Evolutionary conservation across 2,329 filamentous ascomycete species (phyloP).

Genomic region (Tolypocladium cylindrosporum): DNA sequence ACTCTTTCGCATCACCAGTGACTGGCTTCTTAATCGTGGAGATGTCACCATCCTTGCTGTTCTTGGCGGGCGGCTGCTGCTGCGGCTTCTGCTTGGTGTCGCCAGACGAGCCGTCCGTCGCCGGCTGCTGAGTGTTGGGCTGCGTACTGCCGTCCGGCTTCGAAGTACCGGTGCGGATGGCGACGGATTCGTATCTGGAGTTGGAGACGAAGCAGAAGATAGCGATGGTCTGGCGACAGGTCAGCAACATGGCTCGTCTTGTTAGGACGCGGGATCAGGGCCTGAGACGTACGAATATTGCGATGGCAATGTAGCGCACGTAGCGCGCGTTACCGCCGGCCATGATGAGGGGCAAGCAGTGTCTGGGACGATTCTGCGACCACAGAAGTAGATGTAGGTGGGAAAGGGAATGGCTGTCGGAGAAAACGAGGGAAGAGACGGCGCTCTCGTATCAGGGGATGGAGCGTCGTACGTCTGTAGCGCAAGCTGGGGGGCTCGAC

Average conservation of each 20-base stretch:
- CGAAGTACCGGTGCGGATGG: constrained; percentile 8
- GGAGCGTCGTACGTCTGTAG: not conserved
- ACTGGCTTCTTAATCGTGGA: constrained; percentile 13
- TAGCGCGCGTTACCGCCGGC: constrained; percentile 66
- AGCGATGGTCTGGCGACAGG: constrained; percentile 45
- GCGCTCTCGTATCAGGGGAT: not conserved
- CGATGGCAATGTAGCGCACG: constrained; percentile 68
- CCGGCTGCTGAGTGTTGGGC: not conserved
- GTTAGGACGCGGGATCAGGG: not conserved
- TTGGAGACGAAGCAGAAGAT: constrained; percentile 75
- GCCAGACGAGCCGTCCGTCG: not conserved
- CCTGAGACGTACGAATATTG: constrained; percentile 60
- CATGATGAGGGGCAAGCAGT: constrained; percentile 27
- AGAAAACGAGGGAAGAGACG: not conserved
- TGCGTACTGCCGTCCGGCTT: not conserved
- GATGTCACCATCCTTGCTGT: constrained; percentile 13
- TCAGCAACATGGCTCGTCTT: constrained; percentile 5
- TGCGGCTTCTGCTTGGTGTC: constrained; percentile 1
- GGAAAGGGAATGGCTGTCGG: not conserved
- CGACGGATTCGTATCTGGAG: constrained; percentile 35
- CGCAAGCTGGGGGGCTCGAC: not conserved
- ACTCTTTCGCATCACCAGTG: constrained; percentile 21
- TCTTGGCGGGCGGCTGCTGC: constrained; percentile 8
- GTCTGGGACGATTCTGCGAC: not conserved
- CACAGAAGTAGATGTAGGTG: not conserved